phyloP scores from a whole-genome alignment of 352 stramenopile species.

The Phytophthora hibernalis region DNA sequence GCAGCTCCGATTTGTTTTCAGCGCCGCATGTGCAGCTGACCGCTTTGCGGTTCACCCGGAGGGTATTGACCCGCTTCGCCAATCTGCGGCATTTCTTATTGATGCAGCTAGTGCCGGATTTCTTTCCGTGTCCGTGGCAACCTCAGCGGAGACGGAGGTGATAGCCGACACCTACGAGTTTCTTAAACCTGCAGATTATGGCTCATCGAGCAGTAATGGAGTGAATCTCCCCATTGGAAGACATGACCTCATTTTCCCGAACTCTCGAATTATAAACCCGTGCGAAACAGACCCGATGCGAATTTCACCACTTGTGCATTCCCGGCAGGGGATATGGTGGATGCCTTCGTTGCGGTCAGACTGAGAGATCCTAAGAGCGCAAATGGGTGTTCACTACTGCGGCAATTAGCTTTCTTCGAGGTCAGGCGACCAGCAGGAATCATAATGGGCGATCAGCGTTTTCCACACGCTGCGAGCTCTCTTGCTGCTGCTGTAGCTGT shows the following conservation, averaged over 20 bases:
- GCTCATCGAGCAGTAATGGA: conserved; percentile 17
- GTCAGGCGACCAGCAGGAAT: conserved; percentile 44
- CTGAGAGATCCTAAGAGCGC: conserved; percentile 26
- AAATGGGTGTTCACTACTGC: conserved; percentile 42
- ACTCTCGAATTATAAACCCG: conserved; percentile 37
- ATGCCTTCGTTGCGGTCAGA: conserved; percentile 39
- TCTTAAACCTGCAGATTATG: conserved; percentile 40
- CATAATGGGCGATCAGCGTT: conserved; percentile 53
- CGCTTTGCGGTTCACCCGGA: conserved; percentile 57
- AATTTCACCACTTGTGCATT: conserved; percentile 26
- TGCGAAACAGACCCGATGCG: conserved; percentile 41
- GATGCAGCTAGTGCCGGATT: conserved; percentile 57
- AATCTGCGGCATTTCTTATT: conserved; percentile 50
- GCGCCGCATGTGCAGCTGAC: conserved; percentile 44
- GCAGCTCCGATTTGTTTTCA: conserved; percentile 69
- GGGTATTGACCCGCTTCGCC: conserved; percentile 41
- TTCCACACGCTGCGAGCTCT: conserved; percentile 25
- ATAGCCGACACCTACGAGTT: conserved; percentile 52
- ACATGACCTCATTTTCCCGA: conserved; percentile 43
- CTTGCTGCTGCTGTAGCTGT: conserved; percentile 27
- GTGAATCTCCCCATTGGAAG: conserved; percentile 54
- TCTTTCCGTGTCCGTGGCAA: conserved; percentile 58
- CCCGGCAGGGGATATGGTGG: conserved; percentile 23
- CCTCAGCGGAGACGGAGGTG: conserved; percentile 41
- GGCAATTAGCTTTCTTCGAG: conserved; percentile 57